These are phyloP conservation scores for Fallopia convolvulus DNA, from an alignment of 148 eudicot genomes.

Conservation along the genomic window DNA sequence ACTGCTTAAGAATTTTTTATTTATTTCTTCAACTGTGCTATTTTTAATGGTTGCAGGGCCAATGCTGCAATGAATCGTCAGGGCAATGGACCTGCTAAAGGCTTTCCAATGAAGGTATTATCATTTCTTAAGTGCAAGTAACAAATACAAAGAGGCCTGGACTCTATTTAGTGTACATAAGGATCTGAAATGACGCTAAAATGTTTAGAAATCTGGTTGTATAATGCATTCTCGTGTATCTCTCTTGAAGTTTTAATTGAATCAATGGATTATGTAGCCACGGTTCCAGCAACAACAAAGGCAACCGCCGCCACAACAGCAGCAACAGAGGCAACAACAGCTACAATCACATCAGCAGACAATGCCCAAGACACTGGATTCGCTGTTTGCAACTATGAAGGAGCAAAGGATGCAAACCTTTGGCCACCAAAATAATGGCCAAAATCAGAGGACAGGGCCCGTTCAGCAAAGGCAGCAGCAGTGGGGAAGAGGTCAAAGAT, in stretches of 20 bases:
- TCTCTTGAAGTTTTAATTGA: neutral
- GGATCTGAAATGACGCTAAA: neutral
- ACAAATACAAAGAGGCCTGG: neutral
- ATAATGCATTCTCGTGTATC: neutral
- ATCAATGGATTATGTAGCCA: neutral
- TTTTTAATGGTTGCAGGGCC: conserved; percentile 48
- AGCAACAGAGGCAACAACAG: conserved; percentile 14
- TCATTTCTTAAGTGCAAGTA: neutral
- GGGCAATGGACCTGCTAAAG: conserved; percentile 18
- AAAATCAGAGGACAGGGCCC: neutral
- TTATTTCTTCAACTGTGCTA: conserved; percentile 17
- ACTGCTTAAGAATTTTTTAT: conserved; percentile 11
- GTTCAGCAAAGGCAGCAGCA: conserved; percentile 23
- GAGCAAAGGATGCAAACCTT: conserved; percentile 69
- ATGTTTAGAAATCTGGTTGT: neutral
- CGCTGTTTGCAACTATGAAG: conserved; percentile 85
- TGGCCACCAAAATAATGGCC: conserved; percentile 18
- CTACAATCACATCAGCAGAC: conserved; percentile 18
- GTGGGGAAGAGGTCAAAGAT: conserved; percentile 54
- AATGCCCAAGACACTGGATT: conserved; percentile 77
- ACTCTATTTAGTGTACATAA: neutral
- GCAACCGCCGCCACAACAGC: neutral
- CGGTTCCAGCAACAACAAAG: conserved; percentile 3
- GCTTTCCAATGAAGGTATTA: conserved; percentile 33
- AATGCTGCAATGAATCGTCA: conserved; percentile 20